Percentiles rank a stretch among this genome's conserved stretches.
These are phyloP conservation scores for Heliamphora pulchella DNA, from an alignment of 179 eudicot species.

Conservation along the genomic window DNA sequence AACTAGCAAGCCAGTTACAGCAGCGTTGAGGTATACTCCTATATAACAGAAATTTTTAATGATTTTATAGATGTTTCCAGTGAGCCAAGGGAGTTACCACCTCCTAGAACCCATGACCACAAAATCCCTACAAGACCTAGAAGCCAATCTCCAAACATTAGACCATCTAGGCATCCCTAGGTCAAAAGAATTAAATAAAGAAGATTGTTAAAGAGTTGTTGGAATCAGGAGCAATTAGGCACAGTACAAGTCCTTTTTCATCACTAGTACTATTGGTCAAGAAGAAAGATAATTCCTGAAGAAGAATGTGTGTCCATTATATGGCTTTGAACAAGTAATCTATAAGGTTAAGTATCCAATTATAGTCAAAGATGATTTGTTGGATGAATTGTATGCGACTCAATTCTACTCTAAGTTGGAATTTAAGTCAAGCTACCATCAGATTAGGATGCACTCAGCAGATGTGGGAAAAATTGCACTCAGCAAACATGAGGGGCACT, in stretches of 20 bases:
- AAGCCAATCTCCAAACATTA: background rate
- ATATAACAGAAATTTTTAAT: no score
- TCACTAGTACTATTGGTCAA: constrained; percentile 10
- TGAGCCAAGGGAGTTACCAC: background rate
- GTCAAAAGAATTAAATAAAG: constrained; percentile 13
- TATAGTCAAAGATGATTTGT: background rate
- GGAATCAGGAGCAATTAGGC: background rate
- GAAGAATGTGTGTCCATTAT: background rate
- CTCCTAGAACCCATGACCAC: constrained; percentile 1
- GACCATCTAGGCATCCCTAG: background rate
- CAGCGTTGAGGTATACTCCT: no score
- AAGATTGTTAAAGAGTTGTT: background rate
- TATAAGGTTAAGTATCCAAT: background rate
- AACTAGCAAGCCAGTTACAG: no score
- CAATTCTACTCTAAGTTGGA: background rate
- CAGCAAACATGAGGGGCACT: background rate
- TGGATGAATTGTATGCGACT: background rate
- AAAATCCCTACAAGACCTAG: background rate
- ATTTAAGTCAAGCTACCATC: background rate
- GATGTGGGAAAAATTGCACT: no score
- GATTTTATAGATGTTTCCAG: background rate
- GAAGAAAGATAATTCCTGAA: background rate
- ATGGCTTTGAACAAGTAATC: background rate
- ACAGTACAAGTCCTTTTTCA: background rate
- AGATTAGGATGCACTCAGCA: background rate